phyloP scores from a whole-genome alignment of 306 rosid species.

The Prunus padus region DNA sequence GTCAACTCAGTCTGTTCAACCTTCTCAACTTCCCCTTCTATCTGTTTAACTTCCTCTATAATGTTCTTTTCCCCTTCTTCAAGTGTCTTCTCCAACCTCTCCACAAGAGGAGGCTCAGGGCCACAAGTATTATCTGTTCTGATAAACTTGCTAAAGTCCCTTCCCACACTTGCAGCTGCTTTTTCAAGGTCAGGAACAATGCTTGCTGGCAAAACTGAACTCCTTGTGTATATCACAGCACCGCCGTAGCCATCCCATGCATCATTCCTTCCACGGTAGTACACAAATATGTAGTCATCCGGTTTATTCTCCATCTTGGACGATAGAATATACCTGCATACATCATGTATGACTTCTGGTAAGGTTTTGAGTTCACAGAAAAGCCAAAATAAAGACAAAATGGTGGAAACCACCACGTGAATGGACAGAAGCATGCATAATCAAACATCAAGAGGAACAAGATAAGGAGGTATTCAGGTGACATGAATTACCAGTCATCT shows the following conservation, averaged over 20 bases:
- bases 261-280: slow-evolving; percentile 87
- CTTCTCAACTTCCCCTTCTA: slow-evolving; percentile 73
- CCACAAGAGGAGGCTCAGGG: slow-evolving; percentile 89
- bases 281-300: slow-evolving; percentile 80
- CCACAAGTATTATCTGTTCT: slow-evolving; percentile 83
- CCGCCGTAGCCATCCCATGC: slow-evolving; percentile 99
- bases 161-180: slow-evolving; percentile 73
- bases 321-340: slow-evolving; percentile 72
- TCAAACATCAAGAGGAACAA: neutral
- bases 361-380: neutral
- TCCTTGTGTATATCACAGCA: slow-evolving; percentile 81
- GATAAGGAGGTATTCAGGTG: neutral
- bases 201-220: slow-evolving; percentile 73
- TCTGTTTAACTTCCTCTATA: slow-evolving; percentile 68
- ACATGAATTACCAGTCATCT: slow-evolving; percentile 79
- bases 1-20: slow-evolving; percentile 62
- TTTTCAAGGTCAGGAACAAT: slow-evolving; percentile 70
- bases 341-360: neutral
- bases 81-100: slow-evolving; percentile 79
- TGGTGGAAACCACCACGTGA: neutral
- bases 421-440: neutral
- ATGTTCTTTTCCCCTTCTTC: slow-evolving; percentile 82
- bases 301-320: slow-evolving; percentile 67
- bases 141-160: slow-evolving; percentile 72
- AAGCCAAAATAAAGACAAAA: slow-evolving; percentile 2